phyloP scores from a whole-genome alignment of 148 eudicot genomes.

The Rhododendron henanense region DNA sequence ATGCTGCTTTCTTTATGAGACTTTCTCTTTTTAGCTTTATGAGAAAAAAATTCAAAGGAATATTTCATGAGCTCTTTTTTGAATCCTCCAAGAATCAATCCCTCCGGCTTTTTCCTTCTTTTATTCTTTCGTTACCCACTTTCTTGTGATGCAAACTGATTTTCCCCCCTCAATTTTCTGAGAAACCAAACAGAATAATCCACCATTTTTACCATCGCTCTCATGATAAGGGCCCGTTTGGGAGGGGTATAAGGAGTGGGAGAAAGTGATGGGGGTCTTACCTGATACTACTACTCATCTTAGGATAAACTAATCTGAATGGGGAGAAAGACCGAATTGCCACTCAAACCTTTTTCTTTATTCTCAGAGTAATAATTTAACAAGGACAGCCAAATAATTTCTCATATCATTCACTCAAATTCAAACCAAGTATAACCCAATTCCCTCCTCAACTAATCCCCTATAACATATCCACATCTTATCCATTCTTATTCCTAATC shows the following conservation, averaged over 20 bases:
- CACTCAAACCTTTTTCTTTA: neutral
- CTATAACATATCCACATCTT: too few relatives aligned
- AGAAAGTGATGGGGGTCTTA: too few relatives aligned
- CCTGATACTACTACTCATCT: too few relatives aligned
- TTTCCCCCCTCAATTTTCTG: neutral
- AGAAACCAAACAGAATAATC: neutral
- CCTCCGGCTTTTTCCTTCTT: neutral
- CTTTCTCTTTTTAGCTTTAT: conserved; percentile 9
- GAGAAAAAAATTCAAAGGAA: neutral
- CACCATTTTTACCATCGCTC: neutral
- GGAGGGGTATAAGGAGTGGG: neutral
- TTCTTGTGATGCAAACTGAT: neutral
- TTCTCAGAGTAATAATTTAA: too few relatives aligned
- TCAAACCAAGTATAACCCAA: too few relatives aligned
- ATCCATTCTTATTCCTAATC: too few relatives aligned
- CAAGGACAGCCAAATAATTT: neutral
- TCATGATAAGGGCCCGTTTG: neutral
- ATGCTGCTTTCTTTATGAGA: neutral
- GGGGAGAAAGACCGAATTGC: too few relatives aligned
- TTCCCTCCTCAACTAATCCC: too few relatives aligned
- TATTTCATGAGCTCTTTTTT: conserved; percentile 4
- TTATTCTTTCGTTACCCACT: neutral
- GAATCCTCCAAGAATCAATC: neutral
- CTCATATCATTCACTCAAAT: too few relatives aligned
- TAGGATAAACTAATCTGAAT: neutral